These are phyloP conservation scores for Yamadazyma dushanensis DNA, from an alignment of 1,139 yeast genomes.

Conservation along the genomic window DNA sequence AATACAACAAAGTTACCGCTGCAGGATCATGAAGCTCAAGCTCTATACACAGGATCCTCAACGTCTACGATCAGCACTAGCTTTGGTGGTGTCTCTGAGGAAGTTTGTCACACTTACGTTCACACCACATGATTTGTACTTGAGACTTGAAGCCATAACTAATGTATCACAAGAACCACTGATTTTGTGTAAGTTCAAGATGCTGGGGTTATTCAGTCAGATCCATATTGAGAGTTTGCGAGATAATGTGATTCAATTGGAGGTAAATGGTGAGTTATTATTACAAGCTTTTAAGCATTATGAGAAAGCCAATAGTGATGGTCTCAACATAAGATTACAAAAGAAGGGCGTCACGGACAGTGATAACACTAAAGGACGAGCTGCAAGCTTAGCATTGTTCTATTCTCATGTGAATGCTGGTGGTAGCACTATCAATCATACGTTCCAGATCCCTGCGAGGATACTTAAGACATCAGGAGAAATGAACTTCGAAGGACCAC, in stretches of 20 bases:
- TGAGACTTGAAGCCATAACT: constrained; percentile 49
- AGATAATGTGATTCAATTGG: constrained; percentile 52
- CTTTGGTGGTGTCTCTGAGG: constrained; percentile 30
- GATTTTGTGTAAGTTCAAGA: constrained; percentile 57
- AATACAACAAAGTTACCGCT: not conserved
- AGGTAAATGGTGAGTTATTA: constrained; percentile 55
- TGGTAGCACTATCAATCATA: constrained; percentile 48
- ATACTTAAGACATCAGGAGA: constrained; percentile 48
- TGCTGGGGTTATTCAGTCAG: constrained; percentile 46
- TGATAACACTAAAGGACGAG: constrained; percentile 29
- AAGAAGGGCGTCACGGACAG: constrained; percentile 34
- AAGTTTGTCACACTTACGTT: constrained; percentile 44
- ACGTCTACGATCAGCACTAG: constrained; percentile 29
- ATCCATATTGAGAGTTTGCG: constrained; percentile 47
- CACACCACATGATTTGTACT: constrained; percentile 42
- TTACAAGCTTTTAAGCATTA: constrained; percentile 54
- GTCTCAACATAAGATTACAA: constrained; percentile 54
- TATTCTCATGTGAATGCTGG: constrained; percentile 39
- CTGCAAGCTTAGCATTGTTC: constrained; percentile 53
- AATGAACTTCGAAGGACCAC: constrained; percentile 47
- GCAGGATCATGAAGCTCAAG: constrained; percentile 32
- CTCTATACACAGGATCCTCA: constrained; percentile 31
- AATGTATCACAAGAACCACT: constrained; percentile 52
- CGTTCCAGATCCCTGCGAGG: constrained; percentile 59
- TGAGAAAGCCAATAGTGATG: constrained; percentile 52